Evolutionary conservation across 441 rosid genomes (phyloP).

Genomic region (Arabidopsis hybrid): DNA sequence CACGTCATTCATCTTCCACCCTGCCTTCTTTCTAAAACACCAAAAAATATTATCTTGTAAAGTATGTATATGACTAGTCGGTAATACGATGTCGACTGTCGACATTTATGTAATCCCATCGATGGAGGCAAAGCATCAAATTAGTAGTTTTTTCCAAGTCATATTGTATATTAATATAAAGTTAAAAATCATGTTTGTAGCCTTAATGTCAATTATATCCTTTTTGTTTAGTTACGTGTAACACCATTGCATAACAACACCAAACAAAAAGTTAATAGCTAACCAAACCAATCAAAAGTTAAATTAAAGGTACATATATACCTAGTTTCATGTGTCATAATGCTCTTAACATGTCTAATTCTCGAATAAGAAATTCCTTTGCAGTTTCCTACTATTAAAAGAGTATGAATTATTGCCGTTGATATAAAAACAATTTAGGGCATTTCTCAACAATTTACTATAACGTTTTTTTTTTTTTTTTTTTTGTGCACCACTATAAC

Average conservation of each 20-base stretch:
- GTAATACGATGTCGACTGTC: not conserved
- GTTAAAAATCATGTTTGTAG: not conserved
- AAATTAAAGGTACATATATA: too few species aligned
- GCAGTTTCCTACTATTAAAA: not conserved
- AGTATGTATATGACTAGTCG: slow-evolving; percentile 10
- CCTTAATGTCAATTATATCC: not conserved
- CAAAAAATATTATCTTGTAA: not conserved
- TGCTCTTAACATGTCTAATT: not conserved
- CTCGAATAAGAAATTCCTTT: not conserved
- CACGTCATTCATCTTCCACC: slow-evolving; percentile 27
- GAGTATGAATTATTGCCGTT: too few species aligned
- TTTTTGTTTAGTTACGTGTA: not conserved
- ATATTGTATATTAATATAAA: not conserved
- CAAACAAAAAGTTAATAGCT: not conserved
- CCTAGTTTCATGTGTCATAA: not conserved
- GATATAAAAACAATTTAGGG: not conserved
- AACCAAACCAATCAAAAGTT: not conserved
- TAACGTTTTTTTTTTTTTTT: too few species aligned
- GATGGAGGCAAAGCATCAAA: not conserved
- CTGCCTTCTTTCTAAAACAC: not conserved
- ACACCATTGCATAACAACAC: not conserved
- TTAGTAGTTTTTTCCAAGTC: slow-evolving; percentile 14
- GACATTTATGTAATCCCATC: not conserved
- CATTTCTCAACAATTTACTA: not conserved
- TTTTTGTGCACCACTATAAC: too few species aligned